Percentiles rank a stretch among this genome's conserved stretches.
phyloP scores from a whole-genome alignment of 495 filamentous ascomycete species.

The Penicillium roqueforti region DNA sequence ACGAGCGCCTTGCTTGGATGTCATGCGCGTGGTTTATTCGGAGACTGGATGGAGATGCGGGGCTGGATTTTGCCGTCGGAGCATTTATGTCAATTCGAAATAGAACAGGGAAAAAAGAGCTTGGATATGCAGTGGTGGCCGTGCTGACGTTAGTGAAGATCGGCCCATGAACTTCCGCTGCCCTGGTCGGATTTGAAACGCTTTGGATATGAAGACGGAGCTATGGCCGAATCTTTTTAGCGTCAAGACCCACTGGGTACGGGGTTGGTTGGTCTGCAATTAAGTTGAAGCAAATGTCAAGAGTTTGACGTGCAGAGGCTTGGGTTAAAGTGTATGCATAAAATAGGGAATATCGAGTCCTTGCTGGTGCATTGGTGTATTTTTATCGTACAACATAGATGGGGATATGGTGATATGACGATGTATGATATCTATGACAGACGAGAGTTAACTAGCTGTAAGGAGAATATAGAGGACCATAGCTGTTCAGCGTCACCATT shows the following conservation, averaged over 20 bases:
- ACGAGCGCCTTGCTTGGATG: constrained; percentile 13
- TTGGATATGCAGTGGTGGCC: neutral
- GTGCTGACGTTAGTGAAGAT: neutral
- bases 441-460: no score
- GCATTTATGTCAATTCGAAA: neutral
- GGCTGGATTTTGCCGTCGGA: neutral
- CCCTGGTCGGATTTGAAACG: neutral
- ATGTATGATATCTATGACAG: neutral
- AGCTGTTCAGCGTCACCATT: neutral
- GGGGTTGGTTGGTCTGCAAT: neutral
- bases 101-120: neutral
- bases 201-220: neutral
- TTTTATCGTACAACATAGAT: no score
- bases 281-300: neutral
- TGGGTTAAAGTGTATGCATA: no score
- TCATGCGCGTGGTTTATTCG: constrained; percentile 1
- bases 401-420: no score
- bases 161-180: neutral
- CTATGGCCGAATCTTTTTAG: neutral
- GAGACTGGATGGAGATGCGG: neutral
- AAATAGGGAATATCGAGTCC: neutral
- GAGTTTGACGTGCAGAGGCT: neutral
- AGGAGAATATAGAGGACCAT: neutral
- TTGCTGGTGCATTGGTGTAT: neutral
- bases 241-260: neutral